Percentiles rank a stretch among this genome's conserved stretches.
These are phyloP conservation scores for Penicillium atrosanguineum DNA, from an alignment of 495 filamentous ascomycete genomes.

Conservation along the genomic window DNA sequence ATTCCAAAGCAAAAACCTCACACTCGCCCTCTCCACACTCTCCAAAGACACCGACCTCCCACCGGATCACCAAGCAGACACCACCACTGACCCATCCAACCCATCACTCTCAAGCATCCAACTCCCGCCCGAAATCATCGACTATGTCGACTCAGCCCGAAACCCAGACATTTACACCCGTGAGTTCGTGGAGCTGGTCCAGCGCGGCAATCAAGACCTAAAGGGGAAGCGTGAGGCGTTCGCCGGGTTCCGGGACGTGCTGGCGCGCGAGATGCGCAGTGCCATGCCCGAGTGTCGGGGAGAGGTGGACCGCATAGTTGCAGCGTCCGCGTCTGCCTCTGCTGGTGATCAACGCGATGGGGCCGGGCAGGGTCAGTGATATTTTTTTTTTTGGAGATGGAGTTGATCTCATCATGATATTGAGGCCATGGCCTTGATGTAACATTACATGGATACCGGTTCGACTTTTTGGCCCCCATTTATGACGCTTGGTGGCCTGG, in stretches of 20 bases:
- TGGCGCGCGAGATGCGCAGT: conserved; percentile 74
- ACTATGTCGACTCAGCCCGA: conserved; percentile 87
- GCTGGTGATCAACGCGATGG: background rate
- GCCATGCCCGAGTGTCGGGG: conserved; percentile 73
- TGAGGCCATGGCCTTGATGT: background rate
- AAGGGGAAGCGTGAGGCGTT: conserved; percentile 85
- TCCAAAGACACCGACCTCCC: conserved; percentile 37
- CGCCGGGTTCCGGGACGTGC: conserved; percentile 70
- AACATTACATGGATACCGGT: background rate
- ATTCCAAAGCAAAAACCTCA: conserved; percentile 41
- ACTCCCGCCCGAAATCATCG: conserved; percentile 85
- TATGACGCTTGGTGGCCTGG: background rate
- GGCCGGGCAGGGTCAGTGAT: background rate
- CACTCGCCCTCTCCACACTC: conserved; percentile 37
- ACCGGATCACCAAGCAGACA: conserved; percentile 32
- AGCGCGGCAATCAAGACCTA: conserved; percentile 78
- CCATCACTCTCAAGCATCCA: conserved; percentile 46
- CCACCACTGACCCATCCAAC: conserved; percentile 45
- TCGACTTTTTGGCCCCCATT: background rate
- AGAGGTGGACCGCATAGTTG: conserved; percentile 65
- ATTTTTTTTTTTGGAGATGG: background rate
- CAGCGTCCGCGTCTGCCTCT: conserved; percentile 32
- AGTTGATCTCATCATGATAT: conserved; percentile 4
- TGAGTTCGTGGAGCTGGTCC: conserved; percentile 90
- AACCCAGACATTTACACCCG: conserved; percentile 99